Base-by-base conservation (phyloP, 768 basidiomycete species). In the Macrolepiota albuminosa region DNA sequence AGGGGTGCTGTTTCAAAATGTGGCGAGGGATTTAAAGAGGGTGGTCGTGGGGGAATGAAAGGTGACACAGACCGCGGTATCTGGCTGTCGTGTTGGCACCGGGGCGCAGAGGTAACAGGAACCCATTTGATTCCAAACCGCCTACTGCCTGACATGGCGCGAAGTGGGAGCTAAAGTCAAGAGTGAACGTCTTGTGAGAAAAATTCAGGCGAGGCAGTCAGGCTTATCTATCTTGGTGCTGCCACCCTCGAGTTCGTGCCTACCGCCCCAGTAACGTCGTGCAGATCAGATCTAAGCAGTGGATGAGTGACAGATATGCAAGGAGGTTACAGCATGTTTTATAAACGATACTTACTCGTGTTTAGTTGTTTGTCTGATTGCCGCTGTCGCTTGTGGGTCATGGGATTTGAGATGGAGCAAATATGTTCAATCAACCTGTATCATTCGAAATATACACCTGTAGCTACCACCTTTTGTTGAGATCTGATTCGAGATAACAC, bases 11-110 rank as follows among this genome's bases (percentile, higher is more conserved):
- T 3, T 1, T 14, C 2, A 9, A 21, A 58, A 50, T 40, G 43
- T 16, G 63, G 63, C 6, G 63, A 64, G 16, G 49, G 6, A 21
- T 47, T 42, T 10, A 51, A 18, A 36, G 60, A 61, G 31, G 33
- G 24, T 36, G 58, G 50, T 0, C 47, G 49, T 21, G 60, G 59
- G 13, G 63, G 63, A 24, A 64, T 52, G 58, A 64, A 64, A 3
- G 63, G 61, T 14, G 61, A 60, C 16, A 52, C 21, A 3, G 50
- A 4, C 24, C 47, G 39, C 4, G 63, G 61, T 1, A 36, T 55
- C 11, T 49, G n/a, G 24, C 4, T 40, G 29, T 61, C 61, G 9
- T 61, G 63, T 7, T 61, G 47, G 16, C 36, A 61, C 18, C 53
- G 49, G n/a, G 18, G 26, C 1, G 37, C 14, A 7, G n/a, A 61